These are phyloP conservation scores for Colletotrichum magnum DNA, from an alignment of 2,329 filamentous ascomycete genomes.

Conservation along the genomic window DNA sequence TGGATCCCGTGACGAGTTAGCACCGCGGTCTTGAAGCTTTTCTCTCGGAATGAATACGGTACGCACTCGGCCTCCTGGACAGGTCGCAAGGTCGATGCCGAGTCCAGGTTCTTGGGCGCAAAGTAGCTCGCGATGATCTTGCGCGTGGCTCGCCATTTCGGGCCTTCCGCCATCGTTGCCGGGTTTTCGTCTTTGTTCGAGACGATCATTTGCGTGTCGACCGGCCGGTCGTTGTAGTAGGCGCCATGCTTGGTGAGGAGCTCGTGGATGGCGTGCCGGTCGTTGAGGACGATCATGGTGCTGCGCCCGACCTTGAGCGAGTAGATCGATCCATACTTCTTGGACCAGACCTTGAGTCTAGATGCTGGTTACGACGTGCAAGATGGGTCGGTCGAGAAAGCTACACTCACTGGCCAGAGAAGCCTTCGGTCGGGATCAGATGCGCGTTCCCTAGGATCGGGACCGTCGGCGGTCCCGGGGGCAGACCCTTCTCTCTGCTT, in stretches of 20 bases:
- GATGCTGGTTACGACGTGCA: background rate
- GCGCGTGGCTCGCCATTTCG: conserved; percentile 61
- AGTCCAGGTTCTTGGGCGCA: conserved; percentile 60
- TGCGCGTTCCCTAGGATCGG: conserved; percentile 59
- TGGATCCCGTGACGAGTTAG: conserved; percentile 6
- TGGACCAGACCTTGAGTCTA: conserved; percentile 60
- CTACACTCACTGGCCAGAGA: conserved; percentile 30
- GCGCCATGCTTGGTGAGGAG: conserved; percentile 60
- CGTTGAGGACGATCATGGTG: conserved; percentile 57
- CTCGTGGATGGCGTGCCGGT: conserved; percentile 55
- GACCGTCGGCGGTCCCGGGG: conserved; percentile 54
- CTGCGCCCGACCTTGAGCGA: conserved; percentile 57
- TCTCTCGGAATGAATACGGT: background rate
- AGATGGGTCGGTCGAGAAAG: too few relatives aligned
- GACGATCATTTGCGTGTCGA: conserved; percentile 6
- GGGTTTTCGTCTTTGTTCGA: conserved; percentile 6
- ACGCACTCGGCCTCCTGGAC: conserved; percentile 62
- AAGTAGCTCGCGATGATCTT: conserved; percentile 61
- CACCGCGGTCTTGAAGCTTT: background rate
- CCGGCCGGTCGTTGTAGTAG: conserved; percentile 59
- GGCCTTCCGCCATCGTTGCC: conserved; percentile 59
- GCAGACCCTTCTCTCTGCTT: conserved; percentile 24
- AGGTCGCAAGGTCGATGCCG: conserved; percentile 51
- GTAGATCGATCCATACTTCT: conserved; percentile 60
- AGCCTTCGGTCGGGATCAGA: conserved; percentile 35